Conservation (phyloP, 768 basidiomycete species). For the Punctularia strigosozonata region DNA sequence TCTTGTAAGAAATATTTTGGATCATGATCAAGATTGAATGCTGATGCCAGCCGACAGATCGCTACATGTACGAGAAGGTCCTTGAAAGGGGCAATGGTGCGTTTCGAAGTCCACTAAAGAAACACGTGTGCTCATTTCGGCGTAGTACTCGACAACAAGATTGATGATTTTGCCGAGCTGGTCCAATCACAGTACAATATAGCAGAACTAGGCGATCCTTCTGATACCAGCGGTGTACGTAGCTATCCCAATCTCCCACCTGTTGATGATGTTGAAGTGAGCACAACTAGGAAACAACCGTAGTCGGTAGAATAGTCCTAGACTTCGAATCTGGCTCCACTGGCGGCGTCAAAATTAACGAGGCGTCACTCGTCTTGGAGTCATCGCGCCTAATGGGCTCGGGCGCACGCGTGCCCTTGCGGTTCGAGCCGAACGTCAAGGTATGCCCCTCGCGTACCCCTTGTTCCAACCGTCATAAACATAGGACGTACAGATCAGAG, state of each 20-base stretch:
- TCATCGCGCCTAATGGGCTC: slow-evolving; percentile 70
- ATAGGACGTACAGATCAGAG: too few species aligned
- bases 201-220: slow-evolving; percentile 69
- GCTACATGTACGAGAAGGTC: slow-evolving; percentile 93
- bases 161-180: slow-evolving; percentile 75
- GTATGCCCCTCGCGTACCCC: too few species aligned
- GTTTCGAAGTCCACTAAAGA: slow-evolving; percentile 1
- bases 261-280: too few species aligned
- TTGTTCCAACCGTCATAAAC: too few species aligned
- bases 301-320: slow-evolving; percentile 20
- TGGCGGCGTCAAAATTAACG: slow-evolving; percentile 52
- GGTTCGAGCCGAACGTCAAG: slow-evolving; percentile 54
- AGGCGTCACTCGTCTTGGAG: slow-evolving; percentile 68
- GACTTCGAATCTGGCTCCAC: slow-evolving; percentile 50
- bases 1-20: slow-evolving; percentile 43
- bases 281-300: slow-evolving; percentile 16
- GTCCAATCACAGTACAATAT: slow-evolving; percentile 61
- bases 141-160: slow-evolving; percentile 72
- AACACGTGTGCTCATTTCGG: background rate
- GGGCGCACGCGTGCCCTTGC: slow-evolving; percentile 55
- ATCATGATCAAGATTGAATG: background rate
- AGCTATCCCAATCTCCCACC: slow-evolving; percentile 1
- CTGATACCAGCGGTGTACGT: slow-evolving; percentile 39
- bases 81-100: slow-evolving; percentile 75
- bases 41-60: slow-evolving; percentile 31